phyloP scores from a whole-genome alignment of 352 stramenopile genomes.

The Pythium scleroteichum region DNA sequence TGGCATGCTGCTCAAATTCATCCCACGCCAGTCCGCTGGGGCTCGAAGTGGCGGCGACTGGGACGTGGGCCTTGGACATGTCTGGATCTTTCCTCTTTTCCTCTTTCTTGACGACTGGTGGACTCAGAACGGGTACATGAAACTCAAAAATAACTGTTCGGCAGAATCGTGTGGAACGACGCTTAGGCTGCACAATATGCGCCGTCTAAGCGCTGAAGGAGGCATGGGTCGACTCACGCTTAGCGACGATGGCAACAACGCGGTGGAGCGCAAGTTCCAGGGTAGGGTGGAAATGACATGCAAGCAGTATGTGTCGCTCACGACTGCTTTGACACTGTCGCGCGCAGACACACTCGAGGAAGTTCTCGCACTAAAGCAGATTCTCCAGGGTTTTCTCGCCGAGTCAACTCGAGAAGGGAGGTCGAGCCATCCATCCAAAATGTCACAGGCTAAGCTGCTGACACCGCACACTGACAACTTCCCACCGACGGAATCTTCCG shows the following conservation, averaged over 20 bases:
- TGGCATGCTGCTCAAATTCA: constrained; percentile 68
- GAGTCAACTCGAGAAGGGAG: constrained; percentile 5
- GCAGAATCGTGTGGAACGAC: not conserved
- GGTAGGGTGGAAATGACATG: constrained; percentile 17
- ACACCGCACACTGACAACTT: not conserved
- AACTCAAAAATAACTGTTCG: constrained; percentile 5
- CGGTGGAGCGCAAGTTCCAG: constrained; percentile 45
- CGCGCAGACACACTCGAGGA: constrained; percentile 51
- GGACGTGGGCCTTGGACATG: constrained; percentile 12
- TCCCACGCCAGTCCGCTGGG: constrained; percentile 41
- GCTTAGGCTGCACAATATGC: not conserved
- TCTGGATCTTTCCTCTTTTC: no score
- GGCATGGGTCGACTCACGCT: not conserved
- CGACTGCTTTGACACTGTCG: not conserved
- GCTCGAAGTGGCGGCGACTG: not conserved
- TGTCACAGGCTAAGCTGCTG: no score
- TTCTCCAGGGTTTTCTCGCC: constrained; percentile 38
- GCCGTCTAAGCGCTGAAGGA: not conserved
- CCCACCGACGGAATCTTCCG: not conserved
- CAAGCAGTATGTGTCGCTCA: not conserved
- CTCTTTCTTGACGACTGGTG: no score
- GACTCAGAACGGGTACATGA: constrained; percentile 1
- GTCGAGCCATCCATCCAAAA: not conserved
- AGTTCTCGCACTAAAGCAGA: constrained; percentile 54
- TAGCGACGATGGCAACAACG: constrained; percentile 14